These are phyloP conservation scores for Arthroderma sp. DNA, from an alignment of 2,329 filamentous ascomycete genomes.

Conservation along the genomic window DNA sequence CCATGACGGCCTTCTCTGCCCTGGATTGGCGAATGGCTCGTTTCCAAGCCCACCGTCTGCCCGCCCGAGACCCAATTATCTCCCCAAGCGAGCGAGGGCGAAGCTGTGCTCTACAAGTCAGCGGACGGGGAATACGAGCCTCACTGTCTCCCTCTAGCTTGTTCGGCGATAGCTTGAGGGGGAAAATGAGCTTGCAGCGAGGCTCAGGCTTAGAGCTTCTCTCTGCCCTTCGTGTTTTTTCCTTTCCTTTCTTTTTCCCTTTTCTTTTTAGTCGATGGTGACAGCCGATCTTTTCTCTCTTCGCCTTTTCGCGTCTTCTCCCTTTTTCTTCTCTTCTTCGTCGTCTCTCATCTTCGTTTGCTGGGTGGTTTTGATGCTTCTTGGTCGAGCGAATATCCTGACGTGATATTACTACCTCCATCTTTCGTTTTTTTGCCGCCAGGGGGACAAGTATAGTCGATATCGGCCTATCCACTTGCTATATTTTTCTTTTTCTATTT, in stretches of 20 bases:
- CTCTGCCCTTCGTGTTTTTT: not conserved
- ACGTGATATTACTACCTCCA: not conserved
- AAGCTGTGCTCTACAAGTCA: not conserved
- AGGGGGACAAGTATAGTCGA: not conserved
- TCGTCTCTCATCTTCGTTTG: not conserved
- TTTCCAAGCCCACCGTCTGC: not conserved
- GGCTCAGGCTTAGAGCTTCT: slow-evolving; percentile 1
- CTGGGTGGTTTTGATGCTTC: too few species aligned
- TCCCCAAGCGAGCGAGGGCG: not conserved
- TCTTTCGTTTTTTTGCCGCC: not conserved
- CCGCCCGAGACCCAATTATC: not conserved
- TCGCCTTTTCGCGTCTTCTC: not conserved
- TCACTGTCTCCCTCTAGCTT: not conserved
- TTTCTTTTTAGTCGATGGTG: not conserved
- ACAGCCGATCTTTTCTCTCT: slow-evolving; percentile 3
- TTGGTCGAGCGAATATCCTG: not conserved
- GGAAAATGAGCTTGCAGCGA: not conserved
- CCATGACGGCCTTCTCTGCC: not conserved
- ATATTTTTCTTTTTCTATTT: not conserved
- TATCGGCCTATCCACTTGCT: not conserved
- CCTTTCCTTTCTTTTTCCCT: not conserved
- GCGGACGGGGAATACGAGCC: not conserved
- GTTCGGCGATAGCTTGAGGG: not conserved
- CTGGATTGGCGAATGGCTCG: not conserved
- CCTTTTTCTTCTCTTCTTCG: not conserved